Evolutionary conservation across 1,139 yeast species (phyloP).

Genomic region (Yamadazyma triangularis): DNA sequence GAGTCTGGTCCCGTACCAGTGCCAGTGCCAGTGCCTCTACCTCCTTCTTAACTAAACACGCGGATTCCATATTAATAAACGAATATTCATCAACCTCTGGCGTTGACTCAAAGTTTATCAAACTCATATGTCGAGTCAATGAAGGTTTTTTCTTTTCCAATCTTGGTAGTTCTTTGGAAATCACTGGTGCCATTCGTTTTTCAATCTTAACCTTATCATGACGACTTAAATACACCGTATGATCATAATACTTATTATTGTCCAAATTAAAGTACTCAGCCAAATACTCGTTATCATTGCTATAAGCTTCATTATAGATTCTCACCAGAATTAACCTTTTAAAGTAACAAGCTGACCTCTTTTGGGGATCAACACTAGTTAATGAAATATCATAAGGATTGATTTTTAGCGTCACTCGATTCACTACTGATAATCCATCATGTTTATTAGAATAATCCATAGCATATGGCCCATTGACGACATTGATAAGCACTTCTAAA

Average conservation of each 20-base stretch:
- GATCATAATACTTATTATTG: conserved; percentile 1
- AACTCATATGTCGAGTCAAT: conserved; percentile 4
- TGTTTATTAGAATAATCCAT: conserved; percentile 25
- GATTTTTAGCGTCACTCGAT: conserved; percentile 3
- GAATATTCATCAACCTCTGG: too few species aligned
- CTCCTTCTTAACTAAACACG: too few species aligned
- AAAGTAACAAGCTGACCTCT: conserved; percentile 6
- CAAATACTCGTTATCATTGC: background rate
- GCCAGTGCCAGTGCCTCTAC: too few species aligned
- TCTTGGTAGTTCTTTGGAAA: conserved; percentile 18
- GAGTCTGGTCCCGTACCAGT: too few species aligned
- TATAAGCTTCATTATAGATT: conserved; percentile 5
- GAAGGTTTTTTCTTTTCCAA: conserved; percentile 1
- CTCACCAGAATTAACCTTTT: conserved; percentile 3
- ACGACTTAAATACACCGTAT: conserved; percentile 5
- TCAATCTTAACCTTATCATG: conserved; percentile 15
- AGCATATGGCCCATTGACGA: conserved; percentile 38
- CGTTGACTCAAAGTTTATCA: conserved; percentile 3
- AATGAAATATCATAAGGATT: conserved; percentile 10
- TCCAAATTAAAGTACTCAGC: conserved; percentile 3
- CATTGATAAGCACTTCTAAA: conserved; percentile 26
- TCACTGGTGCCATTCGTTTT: conserved; percentile 12
- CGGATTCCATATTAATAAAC: too few species aligned
- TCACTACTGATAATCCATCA: conserved; percentile 2
- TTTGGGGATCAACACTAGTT: background rate